A percentile compares a stretch with the other conserved stretches of the same genome.
These are phyloP conservation scores for Backusella westeae DNA, from an alignment of 192 early-diverging fungal species.

Conservation along the genomic window DNA sequence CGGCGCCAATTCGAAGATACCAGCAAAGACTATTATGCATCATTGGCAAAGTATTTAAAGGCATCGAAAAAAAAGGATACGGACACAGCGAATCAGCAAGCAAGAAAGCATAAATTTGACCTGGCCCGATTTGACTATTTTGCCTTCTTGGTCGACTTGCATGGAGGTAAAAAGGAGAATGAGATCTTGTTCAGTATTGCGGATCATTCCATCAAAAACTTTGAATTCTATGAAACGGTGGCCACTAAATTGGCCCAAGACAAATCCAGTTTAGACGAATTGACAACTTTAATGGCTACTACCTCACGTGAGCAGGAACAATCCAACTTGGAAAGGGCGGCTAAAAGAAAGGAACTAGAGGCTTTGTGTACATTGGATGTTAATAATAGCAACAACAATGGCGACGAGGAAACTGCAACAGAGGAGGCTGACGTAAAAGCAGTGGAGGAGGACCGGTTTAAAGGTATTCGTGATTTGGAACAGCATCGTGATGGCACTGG, in stretches of 20 bases:
- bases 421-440: neutral
- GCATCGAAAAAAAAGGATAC: slow-evolving; percentile 21
- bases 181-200: slow-evolving; percentile 52
- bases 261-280: slow-evolving; percentile 37
- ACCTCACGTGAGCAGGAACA: slow-evolving; percentile 37
- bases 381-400: neutral
- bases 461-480: slow-evolving; percentile 61
- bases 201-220: slow-evolving; percentile 51
- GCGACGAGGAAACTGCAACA: neutral
- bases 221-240: slow-evolving; percentile 37
- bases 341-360: slow-evolving; percentile 39
- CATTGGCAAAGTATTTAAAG: slow-evolving; percentile 53
- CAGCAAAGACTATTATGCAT: slow-evolving; percentile 33
- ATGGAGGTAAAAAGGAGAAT: slow-evolving; percentile 58
- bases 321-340: slow-evolving; percentile 48
- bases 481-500: slow-evolving; percentile 46
- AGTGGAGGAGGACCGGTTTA: slow-evolving; percentile 34
- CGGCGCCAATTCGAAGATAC: slow-evolving; percentile 45
- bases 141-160: slow-evolving; percentile 48
- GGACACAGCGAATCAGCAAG: slow-evolving; percentile 29
- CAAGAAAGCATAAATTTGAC: slow-evolving; percentile 58
- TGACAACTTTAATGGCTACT: slow-evolving; percentile 4
- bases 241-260: slow-evolving; percentile 33
- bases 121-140: slow-evolving; percentile 60
- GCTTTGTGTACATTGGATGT: neutral